phyloP scores from a whole-genome alignment of 2,329 filamentous ascomycete species.

The Scedosporium dehoogii region DNA sequence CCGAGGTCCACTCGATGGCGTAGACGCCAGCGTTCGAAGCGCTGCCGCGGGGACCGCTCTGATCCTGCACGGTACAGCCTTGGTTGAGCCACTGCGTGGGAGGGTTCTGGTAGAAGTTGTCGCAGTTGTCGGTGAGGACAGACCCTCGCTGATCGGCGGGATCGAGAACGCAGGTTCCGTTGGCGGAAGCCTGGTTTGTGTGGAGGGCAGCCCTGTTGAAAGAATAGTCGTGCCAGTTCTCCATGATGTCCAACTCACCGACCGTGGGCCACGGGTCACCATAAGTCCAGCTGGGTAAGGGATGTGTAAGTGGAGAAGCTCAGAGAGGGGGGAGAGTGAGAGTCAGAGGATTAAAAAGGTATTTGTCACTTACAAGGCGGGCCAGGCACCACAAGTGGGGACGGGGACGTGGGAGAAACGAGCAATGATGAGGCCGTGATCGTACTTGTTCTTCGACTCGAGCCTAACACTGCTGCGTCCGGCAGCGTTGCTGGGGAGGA shows the following conservation, averaged over 20 bases:
- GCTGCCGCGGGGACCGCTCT: slow-evolving; percentile 26
- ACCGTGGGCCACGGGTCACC: slow-evolving; percentile 46
- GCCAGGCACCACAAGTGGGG: slow-evolving; percentile 60
- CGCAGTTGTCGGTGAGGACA: slow-evolving; percentile 27
- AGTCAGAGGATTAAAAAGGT: not conserved
- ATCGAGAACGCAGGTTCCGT: slow-evolving; percentile 26
- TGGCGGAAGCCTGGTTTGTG: slow-evolving; percentile 25
- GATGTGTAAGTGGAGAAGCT: not conserved
- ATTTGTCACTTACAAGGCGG: slow-evolving; percentile 44
- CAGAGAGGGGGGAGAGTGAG: not conserved
- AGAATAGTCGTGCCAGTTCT: slow-evolving; percentile 49
- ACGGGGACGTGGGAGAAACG: slow-evolving; percentile 61
- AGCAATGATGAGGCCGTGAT: slow-evolving; percentile 57
- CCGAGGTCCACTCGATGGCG: slow-evolving; percentile 31
- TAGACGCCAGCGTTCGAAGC: slow-evolving; percentile 22
- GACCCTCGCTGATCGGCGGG: slow-evolving; percentile 18
- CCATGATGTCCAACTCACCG: slow-evolving; percentile 60
- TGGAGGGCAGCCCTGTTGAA: slow-evolving; percentile 51
- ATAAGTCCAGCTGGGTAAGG: slow-evolving; percentile 32
- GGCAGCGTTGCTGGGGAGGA: slow-evolving; percentile 9
- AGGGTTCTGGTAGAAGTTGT: slow-evolving; percentile 24
- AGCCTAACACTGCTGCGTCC: slow-evolving; percentile 52
- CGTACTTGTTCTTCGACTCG: slow-evolving; percentile 52
- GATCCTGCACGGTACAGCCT: slow-evolving; percentile 31
- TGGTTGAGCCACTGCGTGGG: slow-evolving; percentile 23